phyloP scores from a whole-genome alignment of 768 basidiomycete species.

The Lactifluus echinatus region DNA sequence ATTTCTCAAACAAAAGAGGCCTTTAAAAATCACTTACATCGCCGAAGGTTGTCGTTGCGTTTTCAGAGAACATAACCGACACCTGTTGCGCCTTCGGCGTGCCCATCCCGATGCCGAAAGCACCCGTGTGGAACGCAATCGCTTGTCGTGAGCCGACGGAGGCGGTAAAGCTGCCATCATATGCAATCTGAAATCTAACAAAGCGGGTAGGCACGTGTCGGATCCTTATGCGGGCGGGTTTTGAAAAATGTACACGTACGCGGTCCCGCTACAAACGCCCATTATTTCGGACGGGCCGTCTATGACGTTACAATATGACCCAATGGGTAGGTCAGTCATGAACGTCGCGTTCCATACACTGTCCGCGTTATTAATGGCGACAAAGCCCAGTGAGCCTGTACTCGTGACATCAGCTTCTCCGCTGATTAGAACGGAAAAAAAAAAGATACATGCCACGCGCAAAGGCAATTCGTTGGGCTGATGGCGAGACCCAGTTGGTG shows the following conservation, averaged over 20 bases:
- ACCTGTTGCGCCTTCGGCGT: not conserved
- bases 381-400: conserved; percentile 46
- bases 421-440: not conserved
- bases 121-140: conserved; percentile 22
- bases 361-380: conserved; percentile 60
- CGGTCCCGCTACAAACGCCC: conserved; percentile 41
- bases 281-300: conserved; percentile 33
- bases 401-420: not conserved
- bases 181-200: conserved; percentile 15
- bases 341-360: conserved; percentile 48
- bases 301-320: conserved; percentile 58
- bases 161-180: conserved; percentile 20
- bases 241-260: conserved; percentile 27
- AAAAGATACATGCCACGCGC: conserved; percentile 38
- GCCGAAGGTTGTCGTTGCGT: conserved; percentile 47
- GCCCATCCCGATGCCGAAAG: not conserved
- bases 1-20: too few relatives aligned
- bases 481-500: conserved; percentile 50
- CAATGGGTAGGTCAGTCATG: conserved; percentile 46
- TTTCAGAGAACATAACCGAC: conserved; percentile 35
- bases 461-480: conserved; percentile 55
- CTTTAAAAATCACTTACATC: conserved; percentile 38
- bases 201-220: not conserved
- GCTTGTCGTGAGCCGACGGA: conserved; percentile 24
- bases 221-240: not conserved